phyloP scores from a whole-genome alignment of 2,329 filamentous ascomycete species.

The Colletotrichum sansevieriae region DNA sequence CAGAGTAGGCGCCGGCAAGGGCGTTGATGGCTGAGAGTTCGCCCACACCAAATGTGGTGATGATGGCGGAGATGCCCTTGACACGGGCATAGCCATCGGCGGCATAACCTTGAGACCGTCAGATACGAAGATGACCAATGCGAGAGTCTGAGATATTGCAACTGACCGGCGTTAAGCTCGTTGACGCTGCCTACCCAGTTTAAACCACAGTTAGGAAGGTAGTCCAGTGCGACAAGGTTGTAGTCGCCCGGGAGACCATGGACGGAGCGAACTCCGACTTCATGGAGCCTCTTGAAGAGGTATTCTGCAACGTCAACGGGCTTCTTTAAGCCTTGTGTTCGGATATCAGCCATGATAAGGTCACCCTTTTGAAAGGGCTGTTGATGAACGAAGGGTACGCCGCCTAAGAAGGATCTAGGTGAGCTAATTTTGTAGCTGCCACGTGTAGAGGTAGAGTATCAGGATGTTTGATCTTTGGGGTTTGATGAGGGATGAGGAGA shows the following conservation, averaged over 20 bases:
- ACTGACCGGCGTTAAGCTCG: constrained; percentile 77
- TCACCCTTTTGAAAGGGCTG: not conserved
- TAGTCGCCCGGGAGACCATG: constrained; percentile 81
- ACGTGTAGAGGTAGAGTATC: not conserved
- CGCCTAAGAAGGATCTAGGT: not conserved
- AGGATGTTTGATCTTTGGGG: not conserved
- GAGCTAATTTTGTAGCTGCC: not conserved
- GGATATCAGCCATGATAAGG: constrained; percentile 52
- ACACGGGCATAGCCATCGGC: constrained; percentile 85
- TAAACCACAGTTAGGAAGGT: constrained; percentile 69
- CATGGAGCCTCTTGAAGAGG: constrained; percentile 73
- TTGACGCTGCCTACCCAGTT: constrained; percentile 79
- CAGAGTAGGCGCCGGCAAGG: constrained; percentile 79
- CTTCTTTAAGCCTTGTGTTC: constrained; percentile 58
- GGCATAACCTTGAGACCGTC: constrained; percentile 69
- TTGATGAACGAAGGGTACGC: not conserved
- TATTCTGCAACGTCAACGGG: constrained; percentile 75
- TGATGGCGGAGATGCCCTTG: constrained; percentile 76
- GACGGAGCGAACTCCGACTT: constrained; percentile 74
- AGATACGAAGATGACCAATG: not conserved
- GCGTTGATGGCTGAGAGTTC: constrained; percentile 82
- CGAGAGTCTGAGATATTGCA: constrained; percentile 36
- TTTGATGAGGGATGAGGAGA: not conserved
- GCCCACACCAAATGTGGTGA: constrained; percentile 83
- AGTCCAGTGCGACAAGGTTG: constrained; percentile 78